phyloP scores from a whole-genome alignment of 495 filamentous ascomycete species.

The Margaritispora aquatica region DNA sequence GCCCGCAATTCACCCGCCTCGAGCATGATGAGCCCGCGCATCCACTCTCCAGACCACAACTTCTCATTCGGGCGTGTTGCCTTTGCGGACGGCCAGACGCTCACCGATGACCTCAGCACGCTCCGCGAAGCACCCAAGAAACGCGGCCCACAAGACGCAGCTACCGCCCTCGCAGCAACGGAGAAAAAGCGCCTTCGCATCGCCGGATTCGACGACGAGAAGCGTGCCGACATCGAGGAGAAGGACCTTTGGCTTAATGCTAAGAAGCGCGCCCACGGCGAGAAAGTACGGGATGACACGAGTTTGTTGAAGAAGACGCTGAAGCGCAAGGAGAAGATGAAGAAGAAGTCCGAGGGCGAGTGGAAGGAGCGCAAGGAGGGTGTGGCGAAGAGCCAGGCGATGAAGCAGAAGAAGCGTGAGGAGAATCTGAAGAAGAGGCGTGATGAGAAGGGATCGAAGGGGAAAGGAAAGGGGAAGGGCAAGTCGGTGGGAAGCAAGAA shows the following conservation, averaged over 20 bases:
- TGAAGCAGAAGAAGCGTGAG: conserved; percentile 81
- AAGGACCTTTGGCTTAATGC: conserved; percentile 94
- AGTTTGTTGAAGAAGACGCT: conserved; percentile 89
- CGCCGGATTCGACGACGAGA: conserved; percentile 61
- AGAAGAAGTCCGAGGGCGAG: conserved; percentile 84
- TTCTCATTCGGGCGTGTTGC: conserved; percentile 83
- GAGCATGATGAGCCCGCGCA: conserved; percentile 60
- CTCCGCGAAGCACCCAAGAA: conserved; percentile 51
- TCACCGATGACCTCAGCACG: conserved; percentile 58
- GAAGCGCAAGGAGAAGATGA: conserved; percentile 83
- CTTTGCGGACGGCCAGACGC: conserved; percentile 76
- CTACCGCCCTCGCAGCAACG: conserved; percentile 62
- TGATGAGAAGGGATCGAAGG: conserved; percentile 63
- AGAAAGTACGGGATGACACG: conserved; percentile 84
- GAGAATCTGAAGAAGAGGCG: conserved; percentile 78
- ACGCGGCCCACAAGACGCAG: conserved; percentile 74
- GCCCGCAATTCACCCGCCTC: conserved; percentile 48
- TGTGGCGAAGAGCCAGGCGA: conserved; percentile 67
- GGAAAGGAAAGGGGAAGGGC: conserved; percentile 59
- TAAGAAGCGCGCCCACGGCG: conserved; percentile 79
- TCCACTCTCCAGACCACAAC: conserved; percentile 50
- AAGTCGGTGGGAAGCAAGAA: conserved; percentile 41
- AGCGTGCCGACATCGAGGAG: conserved; percentile 78
- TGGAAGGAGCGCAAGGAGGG: conserved; percentile 79
- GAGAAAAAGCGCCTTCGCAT: conserved; percentile 68